Evolutionary conservation across 176 grass and related monocot species (phyloP), one percentile per base, ranked within the genome.

Genomic region (Poa annua): DNA sequence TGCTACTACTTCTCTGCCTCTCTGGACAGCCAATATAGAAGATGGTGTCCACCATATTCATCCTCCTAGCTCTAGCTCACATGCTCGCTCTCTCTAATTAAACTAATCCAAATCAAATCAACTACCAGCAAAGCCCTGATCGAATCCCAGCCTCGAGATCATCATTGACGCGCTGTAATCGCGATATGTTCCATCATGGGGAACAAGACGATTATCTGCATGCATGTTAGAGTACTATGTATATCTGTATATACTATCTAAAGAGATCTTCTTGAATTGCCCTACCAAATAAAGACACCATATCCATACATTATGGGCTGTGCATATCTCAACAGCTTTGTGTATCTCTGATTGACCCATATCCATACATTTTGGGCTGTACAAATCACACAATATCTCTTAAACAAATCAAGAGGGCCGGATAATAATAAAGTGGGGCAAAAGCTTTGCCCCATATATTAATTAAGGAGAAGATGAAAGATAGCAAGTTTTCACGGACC

Each of bases 281-380:
- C 52, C 32, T 77, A 41, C 66, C 80, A 86, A 86, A 80, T 71
- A 59, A 86, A 75, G 88, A 78, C 73, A 90, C 29, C 4, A 36
- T 50, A 26, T 47, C n/a, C 32, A 34, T 83, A 78, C 65, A 65
- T 86, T 78, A 54, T 82, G 66, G 17, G 66, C 25, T 83, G 79
- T 74, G 74, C 84, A 78, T 78, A 90, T 86, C 83, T 78, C 88
- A 83, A 78, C 88, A 82, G 17, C 80, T 45, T 45, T 45, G 44
- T 45, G 44, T 45, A 45, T 45, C 10, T 45, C 35, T 36, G 35
- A 36, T 36, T 36, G 35, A 36, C 29, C 29, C 4, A 36, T 50
- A 26, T 47, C n/a, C 32, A 34, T 83, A 78, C 65, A 65, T 86
- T 78, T 45, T 82, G 66, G 17, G 66, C 25, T 83, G 84, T 74